Evolutionary conservation across 1,139 yeast species (phyloP).

Genomic region (Yamadazyma trypodendri): DNA sequence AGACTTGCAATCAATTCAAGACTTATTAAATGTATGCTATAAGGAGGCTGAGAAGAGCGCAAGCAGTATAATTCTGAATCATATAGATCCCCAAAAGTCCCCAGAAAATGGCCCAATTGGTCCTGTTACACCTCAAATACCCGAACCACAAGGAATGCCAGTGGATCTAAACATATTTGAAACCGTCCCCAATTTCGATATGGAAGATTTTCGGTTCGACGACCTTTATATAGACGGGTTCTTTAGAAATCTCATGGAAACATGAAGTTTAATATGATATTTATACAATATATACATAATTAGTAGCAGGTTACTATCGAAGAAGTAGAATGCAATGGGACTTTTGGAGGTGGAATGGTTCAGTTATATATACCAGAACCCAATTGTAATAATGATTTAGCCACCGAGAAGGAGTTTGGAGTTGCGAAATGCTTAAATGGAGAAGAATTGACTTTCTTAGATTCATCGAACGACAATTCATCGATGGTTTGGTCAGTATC

Average conservation of each 20-base stretch:
- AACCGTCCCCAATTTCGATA: neutral
- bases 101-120: neutral
- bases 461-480: constrained; percentile 20
- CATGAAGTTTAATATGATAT: neutral
- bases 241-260: constrained; percentile 1
- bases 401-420: constrained; percentile 50
- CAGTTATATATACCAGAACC: constrained; percentile 25
- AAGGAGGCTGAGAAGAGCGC: neutral
- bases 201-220: constrained; percentile 1
- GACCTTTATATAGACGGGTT: constrained; percentile 3
- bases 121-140: neutral
- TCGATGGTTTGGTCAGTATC: constrained; percentile 36
- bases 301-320: constrained; percentile 4
- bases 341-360: neutral
- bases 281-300: constrained; percentile 2
- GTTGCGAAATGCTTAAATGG: constrained; percentile 46
- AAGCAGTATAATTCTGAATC: neutral
- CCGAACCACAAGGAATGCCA: neutral
- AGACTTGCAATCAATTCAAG: neutral
- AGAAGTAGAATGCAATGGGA: constrained; percentile 2
- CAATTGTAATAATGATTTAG: constrained; percentile 47
- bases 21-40: neutral
- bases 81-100: neutral
- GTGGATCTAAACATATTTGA: neutral
- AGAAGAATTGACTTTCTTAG: constrained; percentile 24